Base-by-base conservation (phyloP, 2,329 filamentous ascomycete species). In the Chaetomium sp. region DNA sequence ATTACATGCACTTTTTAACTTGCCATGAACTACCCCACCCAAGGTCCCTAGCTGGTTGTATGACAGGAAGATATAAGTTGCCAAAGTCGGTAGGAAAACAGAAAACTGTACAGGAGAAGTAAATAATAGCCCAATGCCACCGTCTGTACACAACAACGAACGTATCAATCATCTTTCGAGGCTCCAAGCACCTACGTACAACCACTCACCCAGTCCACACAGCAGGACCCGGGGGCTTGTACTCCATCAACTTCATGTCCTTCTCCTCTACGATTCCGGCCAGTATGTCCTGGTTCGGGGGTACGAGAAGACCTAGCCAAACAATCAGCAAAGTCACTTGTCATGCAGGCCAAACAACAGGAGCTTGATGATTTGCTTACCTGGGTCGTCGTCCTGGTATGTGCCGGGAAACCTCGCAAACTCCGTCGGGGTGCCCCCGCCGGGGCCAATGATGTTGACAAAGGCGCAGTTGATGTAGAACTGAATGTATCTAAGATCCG, bases 401-500 rank as follows among this genome's bases (percentile, higher is more conserved):
- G 65, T 64, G 16, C 67, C 67, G 1, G 67, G 67, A 27, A 68
- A 68, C 50, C 29, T 63, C 2, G 42, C 63, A 49, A 68, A 68
- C 7, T 35, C 65, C 1, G 65, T 62, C 3, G 67, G 67, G 3
- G 38, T 64, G 16, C 67, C 67, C 2, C 67, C 67, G 9, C 67
- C 67, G 1, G 57, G 54, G 23, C 67, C 67, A 6, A 67, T 64
- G 33, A 68, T 67, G 38, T 68, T 67, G 51, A 68, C 58, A 23
- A 53, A 31, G 9, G 67, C 67, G 50, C 67, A 68, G 65, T 68
- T 68, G 42, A 68, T 35, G 47, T 67, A 68, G 21, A 42, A 68
- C 45, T 68, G 63, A 3, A 16, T n/a, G 55, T 67, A 68, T n/a
- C 29, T 33, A 3, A 16, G 12, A 1, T 6, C 10, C 25, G 3